These are phyloP conservation scores for Ophiocordyceps unilateralis DNA, from an alignment of 2,329 filamentous ascomycete genomes.

Conservation along the genomic window DNA sequence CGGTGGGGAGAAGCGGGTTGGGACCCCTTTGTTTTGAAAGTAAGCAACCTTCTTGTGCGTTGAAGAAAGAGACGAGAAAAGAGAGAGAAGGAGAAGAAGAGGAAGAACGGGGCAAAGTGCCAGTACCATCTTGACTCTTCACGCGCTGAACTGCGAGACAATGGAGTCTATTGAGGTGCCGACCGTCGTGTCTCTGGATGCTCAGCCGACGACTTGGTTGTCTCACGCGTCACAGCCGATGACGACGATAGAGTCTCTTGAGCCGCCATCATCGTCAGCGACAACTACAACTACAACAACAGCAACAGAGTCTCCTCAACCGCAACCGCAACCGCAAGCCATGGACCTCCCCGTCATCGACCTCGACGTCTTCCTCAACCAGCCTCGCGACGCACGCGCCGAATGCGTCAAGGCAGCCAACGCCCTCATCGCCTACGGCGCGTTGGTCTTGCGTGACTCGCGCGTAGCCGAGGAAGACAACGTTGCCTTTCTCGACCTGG, in stretches of 20 bases:
- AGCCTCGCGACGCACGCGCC: constrained; percentile 23
- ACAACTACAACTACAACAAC: no score
- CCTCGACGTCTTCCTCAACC: constrained; percentile 36
- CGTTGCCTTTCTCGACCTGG: constrained; percentile 37
- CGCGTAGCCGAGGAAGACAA: constrained; percentile 39
- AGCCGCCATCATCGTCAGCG: no score
- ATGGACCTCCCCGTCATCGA: constrained; percentile 45
- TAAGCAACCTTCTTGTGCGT: neutral
- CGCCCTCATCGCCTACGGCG: constrained; percentile 42
- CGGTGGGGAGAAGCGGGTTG: no score
- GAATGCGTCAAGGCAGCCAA: constrained; percentile 37
- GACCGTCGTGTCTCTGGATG: neutral
- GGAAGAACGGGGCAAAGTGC: no score
- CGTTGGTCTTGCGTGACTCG: constrained; percentile 41
- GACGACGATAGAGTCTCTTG: neutral
- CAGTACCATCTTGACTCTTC: no score
- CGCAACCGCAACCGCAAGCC: constrained; percentile 10
- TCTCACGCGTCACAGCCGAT: no score
- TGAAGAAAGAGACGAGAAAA: no score
- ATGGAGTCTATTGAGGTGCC: neutral
- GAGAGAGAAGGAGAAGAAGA: neutral
- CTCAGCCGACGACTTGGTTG: neutral
- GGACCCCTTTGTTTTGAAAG: neutral
- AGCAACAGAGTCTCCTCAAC: constrained; percentile 1
- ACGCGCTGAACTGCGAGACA: no score